A percentile compares a stretch with the other conserved stretches of the same genome.
Evolutionary conservation across 345 rosid species (phyloP).

Genomic region (Moringa oleifera): DNA sequence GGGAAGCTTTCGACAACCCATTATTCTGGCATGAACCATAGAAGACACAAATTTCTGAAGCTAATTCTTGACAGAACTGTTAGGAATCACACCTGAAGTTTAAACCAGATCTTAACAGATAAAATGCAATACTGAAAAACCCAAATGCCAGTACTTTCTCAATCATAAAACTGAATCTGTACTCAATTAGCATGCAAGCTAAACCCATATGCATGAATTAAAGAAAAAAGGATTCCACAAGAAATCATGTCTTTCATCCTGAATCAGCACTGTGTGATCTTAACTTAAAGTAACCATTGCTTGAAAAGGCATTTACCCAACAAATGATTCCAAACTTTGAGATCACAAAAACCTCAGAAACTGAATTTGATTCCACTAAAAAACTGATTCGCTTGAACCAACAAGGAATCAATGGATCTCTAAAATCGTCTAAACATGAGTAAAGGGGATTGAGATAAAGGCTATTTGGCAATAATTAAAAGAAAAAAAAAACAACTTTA

Average conservation of each 20-base stretch:
- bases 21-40: background rate
- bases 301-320: conserved; percentile 26
- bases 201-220: background rate
- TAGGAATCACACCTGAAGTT: background rate
- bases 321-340: conserved; percentile 25
- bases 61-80: background rate
- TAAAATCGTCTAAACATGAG: conserved; percentile 17
- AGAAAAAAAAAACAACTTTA: conserved; percentile 28
- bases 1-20: background rate
- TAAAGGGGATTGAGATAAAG: conserved; percentile 32
- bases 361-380: conserved; percentile 22
- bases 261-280: conserved; percentile 20
- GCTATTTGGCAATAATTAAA: conserved; percentile 23
- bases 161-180: conserved; percentile 4
- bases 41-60: too few species aligned
- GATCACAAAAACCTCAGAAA: conserved; percentile 25
- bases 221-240: background rate
- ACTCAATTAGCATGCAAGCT: background rate
- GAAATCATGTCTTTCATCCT: background rate
- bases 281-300: conserved; percentile 17
- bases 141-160: conserved; percentile 8
- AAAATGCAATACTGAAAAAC: background rate
- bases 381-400: conserved; percentile 23
- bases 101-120: background rate
- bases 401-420: conserved; percentile 26